phyloP scores from a whole-genome alignment of 2,329 filamentous ascomycete genomes.

The Paraphoma chrysanthemicola region DNA sequence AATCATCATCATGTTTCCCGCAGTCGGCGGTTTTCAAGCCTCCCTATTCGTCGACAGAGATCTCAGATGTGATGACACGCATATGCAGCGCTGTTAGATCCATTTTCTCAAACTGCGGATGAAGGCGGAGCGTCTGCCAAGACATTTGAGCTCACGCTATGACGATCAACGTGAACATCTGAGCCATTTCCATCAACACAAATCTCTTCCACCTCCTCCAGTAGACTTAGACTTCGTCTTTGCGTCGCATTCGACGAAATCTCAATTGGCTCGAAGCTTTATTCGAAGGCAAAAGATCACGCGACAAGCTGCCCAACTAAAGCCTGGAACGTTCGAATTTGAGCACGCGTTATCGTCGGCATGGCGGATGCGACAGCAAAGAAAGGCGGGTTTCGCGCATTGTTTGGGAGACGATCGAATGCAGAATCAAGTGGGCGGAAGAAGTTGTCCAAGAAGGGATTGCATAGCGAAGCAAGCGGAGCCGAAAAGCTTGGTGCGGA shows the following conservation, averaged over 20 bases:
- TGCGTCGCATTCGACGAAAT: background rate
- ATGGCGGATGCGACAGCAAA: constrained; percentile 28
- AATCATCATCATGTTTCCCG: background rate
- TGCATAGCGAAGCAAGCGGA: constrained; percentile 15
- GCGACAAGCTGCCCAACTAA: no score
- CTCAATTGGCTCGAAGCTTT: background rate
- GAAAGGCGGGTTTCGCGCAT: constrained; percentile 26
- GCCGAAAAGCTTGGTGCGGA: constrained; percentile 11
- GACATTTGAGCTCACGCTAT: constrained; percentile 2
- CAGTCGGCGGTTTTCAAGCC: background rate
- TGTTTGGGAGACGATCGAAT: constrained; percentile 27
- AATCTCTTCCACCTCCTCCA: background rate
- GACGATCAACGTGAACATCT: background rate
- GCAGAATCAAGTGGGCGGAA: constrained; percentile 25
- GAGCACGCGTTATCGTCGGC: background rate
- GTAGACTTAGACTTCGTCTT: background rate
- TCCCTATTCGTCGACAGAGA: background rate
- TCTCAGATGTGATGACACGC: background rate
- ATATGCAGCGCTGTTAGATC: background rate
- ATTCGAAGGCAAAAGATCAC: background rate
- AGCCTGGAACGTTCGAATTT: no score
- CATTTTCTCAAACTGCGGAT: background rate
- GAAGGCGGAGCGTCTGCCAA: constrained; percentile 4
- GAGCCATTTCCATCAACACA: background rate
- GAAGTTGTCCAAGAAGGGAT: constrained; percentile 33